Conservation (phyloP, 352 stramenopile genomes). For the Peronospora belbahrii region DNA sequence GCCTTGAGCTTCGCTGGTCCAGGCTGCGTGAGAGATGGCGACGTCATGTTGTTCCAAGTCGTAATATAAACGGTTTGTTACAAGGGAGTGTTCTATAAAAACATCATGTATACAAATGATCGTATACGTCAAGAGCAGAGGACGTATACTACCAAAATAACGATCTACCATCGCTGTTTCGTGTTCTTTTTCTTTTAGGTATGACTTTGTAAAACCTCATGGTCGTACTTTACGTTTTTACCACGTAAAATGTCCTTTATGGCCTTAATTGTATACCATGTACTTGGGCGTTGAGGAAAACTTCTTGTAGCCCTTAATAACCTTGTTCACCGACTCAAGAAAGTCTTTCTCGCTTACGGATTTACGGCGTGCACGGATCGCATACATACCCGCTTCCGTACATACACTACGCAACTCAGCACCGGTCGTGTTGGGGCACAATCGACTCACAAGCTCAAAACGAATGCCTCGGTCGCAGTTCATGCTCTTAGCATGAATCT, state of each 20-base stretch:
- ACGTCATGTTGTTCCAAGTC: constrained; percentile 15
- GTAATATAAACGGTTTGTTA: too few relatives aligned
- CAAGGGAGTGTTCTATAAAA: background rate
- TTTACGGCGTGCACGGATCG: constrained; percentile 97
- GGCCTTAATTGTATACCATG: constrained; percentile 95
- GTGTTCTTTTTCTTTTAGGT: too few relatives aligned
- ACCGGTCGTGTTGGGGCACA: constrained; percentile 98
- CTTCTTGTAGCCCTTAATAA: constrained; percentile 99
- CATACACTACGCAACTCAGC: constrained; percentile 97
- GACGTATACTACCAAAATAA: too few relatives aligned
- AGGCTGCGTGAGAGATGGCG: constrained; percentile 17
- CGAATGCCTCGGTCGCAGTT: constrained; percentile 98
- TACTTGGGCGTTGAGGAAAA: constrained; percentile 99
- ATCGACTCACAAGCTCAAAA: constrained; percentile 95
- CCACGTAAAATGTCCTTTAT: too few relatives aligned
- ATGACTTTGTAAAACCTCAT: too few relatives aligned
- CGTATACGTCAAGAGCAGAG: too few relatives aligned
- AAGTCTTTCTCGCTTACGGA: constrained; percentile 99
- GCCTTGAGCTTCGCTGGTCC: constrained; percentile 62
- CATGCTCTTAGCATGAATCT: constrained; percentile 99
- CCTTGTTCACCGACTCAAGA: constrained; percentile 99
- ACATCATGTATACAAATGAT: constrained; percentile 10
- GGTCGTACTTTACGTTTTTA: too few relatives aligned
- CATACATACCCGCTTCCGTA: constrained; percentile 98
- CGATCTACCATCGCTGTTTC: too few relatives aligned